Conservation (phyloP, 352 stramenopile species). For the Phytophthora hybrid region DNA sequence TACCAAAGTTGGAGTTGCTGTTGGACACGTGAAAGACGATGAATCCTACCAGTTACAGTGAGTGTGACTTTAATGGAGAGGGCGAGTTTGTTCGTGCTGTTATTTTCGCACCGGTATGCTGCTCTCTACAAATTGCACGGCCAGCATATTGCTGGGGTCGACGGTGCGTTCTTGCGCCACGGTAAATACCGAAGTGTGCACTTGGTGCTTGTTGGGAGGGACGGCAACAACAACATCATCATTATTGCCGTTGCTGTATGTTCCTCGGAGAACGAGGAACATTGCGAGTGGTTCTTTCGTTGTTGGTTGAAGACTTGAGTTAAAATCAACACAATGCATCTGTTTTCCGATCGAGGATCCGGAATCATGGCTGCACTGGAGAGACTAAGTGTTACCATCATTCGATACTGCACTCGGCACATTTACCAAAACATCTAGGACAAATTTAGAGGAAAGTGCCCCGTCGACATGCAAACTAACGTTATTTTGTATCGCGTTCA, state of each 20-base stretch:
- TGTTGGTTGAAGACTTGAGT: not conserved
- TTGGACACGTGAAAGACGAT: conserved; percentile 5
- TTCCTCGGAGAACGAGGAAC: conserved; percentile 4
- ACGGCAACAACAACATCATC: conserved; percentile 19
- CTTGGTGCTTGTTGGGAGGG: conserved; percentile 18
- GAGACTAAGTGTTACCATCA: not conserved
- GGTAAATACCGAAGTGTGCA: conserved; percentile 10
- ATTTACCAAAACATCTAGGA: conserved; percentile 21
- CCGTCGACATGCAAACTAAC: conserved; percentile 12
- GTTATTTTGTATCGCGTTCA: conserved; percentile 25
- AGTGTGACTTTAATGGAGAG: conserved; percentile 16
- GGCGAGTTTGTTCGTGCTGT: conserved; percentile 23
- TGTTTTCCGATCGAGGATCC: conserved; percentile 22
- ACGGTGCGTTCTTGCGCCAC: conserved; percentile 20
- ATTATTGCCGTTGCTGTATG: conserved; percentile 22
- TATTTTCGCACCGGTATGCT: conserved; percentile 17
- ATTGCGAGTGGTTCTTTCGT: conserved; percentile 21
- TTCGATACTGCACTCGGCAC: conserved; percentile 27
- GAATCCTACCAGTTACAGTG: conserved; percentile 7
- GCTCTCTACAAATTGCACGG: not conserved
- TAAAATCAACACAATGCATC: conserved; percentile 2
- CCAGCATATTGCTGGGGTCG: conserved; percentile 21
- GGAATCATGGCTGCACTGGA: conserved; percentile 8
- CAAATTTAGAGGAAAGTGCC: conserved; percentile 8
- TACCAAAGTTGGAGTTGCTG: conserved; percentile 8